Evolutionary conservation across 2,329 filamentous ascomycete genomes (phyloP).

Genomic region (Botrytis deweyae): DNA sequence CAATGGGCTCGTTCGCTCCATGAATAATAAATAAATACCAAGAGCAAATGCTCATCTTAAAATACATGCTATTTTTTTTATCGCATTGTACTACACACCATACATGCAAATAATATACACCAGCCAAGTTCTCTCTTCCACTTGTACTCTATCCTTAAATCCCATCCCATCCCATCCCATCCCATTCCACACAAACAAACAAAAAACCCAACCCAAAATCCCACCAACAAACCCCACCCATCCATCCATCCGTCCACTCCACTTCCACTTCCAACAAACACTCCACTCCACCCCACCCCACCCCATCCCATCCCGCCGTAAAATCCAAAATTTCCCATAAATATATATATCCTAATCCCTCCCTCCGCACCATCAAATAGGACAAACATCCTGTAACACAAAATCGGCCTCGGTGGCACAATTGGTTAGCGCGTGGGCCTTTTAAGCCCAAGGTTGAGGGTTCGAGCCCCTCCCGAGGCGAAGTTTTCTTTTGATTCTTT

Average conservation of each 20-base stretch:
- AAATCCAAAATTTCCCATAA: neutral
- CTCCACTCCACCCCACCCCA: neutral
- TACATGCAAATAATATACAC: neutral
- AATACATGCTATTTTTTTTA: neutral
- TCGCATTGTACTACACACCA: too few species aligned
- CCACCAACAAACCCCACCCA: neutral
- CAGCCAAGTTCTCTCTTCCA: neutral
- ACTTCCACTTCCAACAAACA: neutral
- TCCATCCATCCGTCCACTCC: neutral
- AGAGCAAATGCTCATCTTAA: neutral
- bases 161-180: neutral
- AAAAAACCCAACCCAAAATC: neutral
- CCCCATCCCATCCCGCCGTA: too few species aligned
- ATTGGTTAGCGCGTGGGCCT: conserved; percentile 23
- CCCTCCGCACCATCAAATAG: neutral
- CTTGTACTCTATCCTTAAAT: too few species aligned
- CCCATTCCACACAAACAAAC: too few species aligned
- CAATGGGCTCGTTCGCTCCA: neutral
- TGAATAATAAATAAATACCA: neutral
- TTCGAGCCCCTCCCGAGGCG: conserved; percentile 19
- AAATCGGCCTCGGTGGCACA: conserved; percentile 11
- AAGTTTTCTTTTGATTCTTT: fast-evolving
- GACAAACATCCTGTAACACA: neutral
- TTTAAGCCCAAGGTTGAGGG: conserved; percentile 21
- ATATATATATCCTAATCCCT: fast-evolving